Base-by-base conservation (phyloP, 345 rosid genomes). In the Dipteronia dyeriana region DNA sequence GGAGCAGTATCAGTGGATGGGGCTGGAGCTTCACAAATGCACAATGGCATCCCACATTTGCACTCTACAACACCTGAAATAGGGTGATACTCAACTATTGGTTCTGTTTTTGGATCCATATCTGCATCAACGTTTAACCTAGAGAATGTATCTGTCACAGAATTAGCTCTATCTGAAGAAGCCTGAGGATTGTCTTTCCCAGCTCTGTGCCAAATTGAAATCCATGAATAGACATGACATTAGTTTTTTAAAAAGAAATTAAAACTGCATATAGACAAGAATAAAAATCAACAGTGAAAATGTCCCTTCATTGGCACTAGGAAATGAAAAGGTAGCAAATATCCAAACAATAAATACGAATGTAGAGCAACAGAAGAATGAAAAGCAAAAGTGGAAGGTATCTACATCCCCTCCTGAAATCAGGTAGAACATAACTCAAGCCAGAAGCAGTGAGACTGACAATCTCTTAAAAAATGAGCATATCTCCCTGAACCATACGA, bases 21-120 rank as follows among this genome's bases (percentile, higher is more conserved):
- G 14, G 86, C 82, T 73, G 91, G 87, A 79, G 95, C 88, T 76
- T 88, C 91, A 77, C 98, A 89, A 63, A 91, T 93, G 80, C 99
- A 96, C 22, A 96, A 82, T 79, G 99, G 99, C 99, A 96, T 92
- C 41, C 98, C 99, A 75, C 97, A 96, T 77, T 91, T 94, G 88
- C 98, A 96, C 54, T 92, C 91, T 51, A 80, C 39, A 66, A 71
- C 85, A 60, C 80, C 73, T 56, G 81, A 63, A 67, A 56, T 64
- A 72, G 85, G 39, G 41, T 75, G 82, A 29, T 70, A 73, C 60
- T 68, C 87, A 69, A 75, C 56, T 68, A 73, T 71, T 78, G 87
- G 70, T 69, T 86, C 85, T 7, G 73, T 68, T 82, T 78, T 86
- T 26, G 81, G 75, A 39, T 74, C 81, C 64, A 29, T 20, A 60